Conservation (phyloP, 2,329 filamentous ascomycete species). For the Neocatenulostroma microsporum region DNA sequence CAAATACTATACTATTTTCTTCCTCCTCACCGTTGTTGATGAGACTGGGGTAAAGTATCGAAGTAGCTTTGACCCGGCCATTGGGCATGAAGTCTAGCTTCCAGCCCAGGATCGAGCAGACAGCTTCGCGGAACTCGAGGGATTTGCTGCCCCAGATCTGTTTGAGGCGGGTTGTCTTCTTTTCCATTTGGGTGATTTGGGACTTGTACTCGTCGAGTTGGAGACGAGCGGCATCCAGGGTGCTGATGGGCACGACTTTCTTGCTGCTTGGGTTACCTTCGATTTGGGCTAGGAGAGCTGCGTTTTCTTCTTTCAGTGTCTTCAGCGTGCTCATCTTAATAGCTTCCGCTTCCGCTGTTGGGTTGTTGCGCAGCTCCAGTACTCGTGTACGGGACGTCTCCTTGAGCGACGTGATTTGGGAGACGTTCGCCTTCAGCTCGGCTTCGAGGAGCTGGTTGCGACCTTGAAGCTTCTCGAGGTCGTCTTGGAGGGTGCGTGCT, state of each 20-base stretch:
- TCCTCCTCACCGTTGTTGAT: constrained; percentile 40
- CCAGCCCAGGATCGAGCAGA: constrained; percentile 87
- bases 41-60: constrained; percentile 62
- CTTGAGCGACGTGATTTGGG: constrained; percentile 62
- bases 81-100: constrained; percentile 95
- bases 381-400: constrained; percentile 70
- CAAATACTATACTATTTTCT: constrained; percentile 65
- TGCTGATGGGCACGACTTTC: constrained; percentile 65
- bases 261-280: constrained; percentile 37
- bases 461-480: constrained; percentile 61
- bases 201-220: constrained; percentile 56
- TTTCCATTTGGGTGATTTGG: constrained; percentile 59
- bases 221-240: constrained; percentile 65
- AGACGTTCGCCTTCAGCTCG: constrained; percentile 63
- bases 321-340: constrained; percentile 74
- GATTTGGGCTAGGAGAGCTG: constrained; percentile 69
- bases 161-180: constrained; percentile 75
- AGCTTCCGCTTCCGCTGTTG: constrained; percentile 75
- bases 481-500: constrained; percentile 75
- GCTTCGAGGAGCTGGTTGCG: constrained; percentile 63
- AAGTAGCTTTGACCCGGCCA: constrained; percentile 86
- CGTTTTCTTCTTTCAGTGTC: constrained; percentile 74
- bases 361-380: constrained; percentile 82
- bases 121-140: constrained; percentile 89
- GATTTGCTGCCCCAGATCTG: constrained; percentile 90